A percentile compares a stretch with the other conserved stretches of the same genome.
Conservation (phyloP, 1,139 yeast genomes). For the Trichomonascaceae sp. region DNA sequence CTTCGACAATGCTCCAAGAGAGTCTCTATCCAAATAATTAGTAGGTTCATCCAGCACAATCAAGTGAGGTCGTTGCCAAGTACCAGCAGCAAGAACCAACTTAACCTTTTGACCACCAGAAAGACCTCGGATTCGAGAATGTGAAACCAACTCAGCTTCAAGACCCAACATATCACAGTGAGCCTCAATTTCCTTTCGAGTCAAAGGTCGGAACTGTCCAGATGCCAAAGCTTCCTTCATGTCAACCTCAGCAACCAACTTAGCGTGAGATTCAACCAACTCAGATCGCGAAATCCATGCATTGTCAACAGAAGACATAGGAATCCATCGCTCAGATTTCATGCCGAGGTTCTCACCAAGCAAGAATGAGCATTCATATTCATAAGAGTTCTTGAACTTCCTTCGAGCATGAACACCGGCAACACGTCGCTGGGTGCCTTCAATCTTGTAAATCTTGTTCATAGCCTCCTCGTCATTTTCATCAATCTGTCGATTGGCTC, state of each 20-base stretch:
- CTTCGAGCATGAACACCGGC: slow-evolving; percentile 94
- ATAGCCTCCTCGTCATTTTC: slow-evolving; percentile 96
- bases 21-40: slow-evolving; percentile 98
- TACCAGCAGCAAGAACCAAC: slow-evolving; percentile 99
- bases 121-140: slow-evolving; percentile 99
- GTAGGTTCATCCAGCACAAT: slow-evolving; percentile 91
- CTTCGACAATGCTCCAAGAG: slow-evolving; percentile 98
- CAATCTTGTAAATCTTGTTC: slow-evolving; percentile 99
- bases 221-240: slow-evolving; percentile 99
- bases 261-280: slow-evolving; percentile 95
- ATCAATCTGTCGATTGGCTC: slow-evolving; percentile 98
- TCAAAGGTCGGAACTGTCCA: slow-evolving; percentile 99
- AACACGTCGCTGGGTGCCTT: slow-evolving; percentile 97
- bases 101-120: slow-evolving; percentile 99
- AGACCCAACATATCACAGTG: slow-evolving; percentile 98
- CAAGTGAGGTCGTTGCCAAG: slow-evolving; percentile 99
- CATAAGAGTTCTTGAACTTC: slow-evolving; percentile 99
- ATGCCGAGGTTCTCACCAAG: slow-evolving; percentile 98
- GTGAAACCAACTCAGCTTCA: slow-evolving; percentile 98
- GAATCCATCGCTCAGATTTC: slow-evolving; percentile 99
- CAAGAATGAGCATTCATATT: slow-evolving; percentile 95
- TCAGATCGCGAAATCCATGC: slow-evolving; percentile 99
- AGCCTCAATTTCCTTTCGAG: slow-evolving; percentile 98
- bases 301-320: slow-evolving; percentile 99
- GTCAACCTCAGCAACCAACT: slow-evolving; percentile 99